Evolutionary conservation across 2,329 filamentous ascomycete genomes (phyloP), one percentile per base, ranked within the genome.

Genomic region (Sporothrix curviconia): DNA sequence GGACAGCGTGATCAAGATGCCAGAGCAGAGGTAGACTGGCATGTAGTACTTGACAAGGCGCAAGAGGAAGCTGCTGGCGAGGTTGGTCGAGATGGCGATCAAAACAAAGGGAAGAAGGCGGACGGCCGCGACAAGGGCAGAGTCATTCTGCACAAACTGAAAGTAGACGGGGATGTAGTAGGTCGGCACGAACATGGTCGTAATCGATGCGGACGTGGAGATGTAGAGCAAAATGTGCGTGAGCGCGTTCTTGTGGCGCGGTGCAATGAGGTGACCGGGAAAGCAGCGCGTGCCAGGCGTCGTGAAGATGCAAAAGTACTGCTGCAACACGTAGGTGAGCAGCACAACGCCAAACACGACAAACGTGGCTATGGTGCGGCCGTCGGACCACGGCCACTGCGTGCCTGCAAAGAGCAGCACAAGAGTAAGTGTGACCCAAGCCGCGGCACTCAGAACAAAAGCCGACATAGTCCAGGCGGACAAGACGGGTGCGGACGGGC

Each of bases 111-210:
- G 77, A 1, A 79, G 66, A 1, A 52, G n/a, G 4, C 49, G 49
- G 15, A 52, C 49, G n/a, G 49, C 49, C 3, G 49, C 36, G 12
- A 42, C 57, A 3, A 78, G 63, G 0, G 75, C 70, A 3, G 62
- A 68, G 30, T 77, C 71, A 4, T 74, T 74, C 3, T 68, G 70
- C 0, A 71, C 71, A 63, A 82, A 83, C 58, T 79, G 75, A 65
- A 82, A 82, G 67, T 74, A 81, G 0, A 82, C 67, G 0, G 80
- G 80, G 7, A 78, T 74, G 66, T 78, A 83, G 67, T 82, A 83
- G 7, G 78, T 68, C 0, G 71, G 63, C 46, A 75, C 66, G 14
- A 72, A 74, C 58, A 73, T 70, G 8, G 66, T 66, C 3, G 71
- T 67, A 7, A 68, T 71, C 0, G 69, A 68, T 32, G 67, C 68